phyloP scores from a whole-genome alignment of 1,284 basidiomycete genomes.

The Rhizoctonia solani region DNA sequence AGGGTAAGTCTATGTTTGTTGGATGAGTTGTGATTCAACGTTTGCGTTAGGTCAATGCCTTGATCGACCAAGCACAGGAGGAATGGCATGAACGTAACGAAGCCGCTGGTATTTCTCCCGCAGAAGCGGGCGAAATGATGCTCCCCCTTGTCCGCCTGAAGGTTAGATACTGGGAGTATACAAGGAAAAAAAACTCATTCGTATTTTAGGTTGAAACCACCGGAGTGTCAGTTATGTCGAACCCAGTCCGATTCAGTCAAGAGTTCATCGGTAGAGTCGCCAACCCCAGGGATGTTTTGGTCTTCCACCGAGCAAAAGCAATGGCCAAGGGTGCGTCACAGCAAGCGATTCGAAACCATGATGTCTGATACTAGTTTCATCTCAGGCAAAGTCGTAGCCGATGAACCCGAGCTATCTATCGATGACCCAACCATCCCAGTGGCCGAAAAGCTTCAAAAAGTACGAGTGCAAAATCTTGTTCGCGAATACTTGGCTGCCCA shows the following conservation, averaged over 20 bases:
- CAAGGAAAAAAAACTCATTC: background rate
- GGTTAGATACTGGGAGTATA: constrained; percentile 47
- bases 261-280: constrained; percentile 91
- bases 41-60: constrained; percentile 65
- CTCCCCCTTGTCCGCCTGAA: constrained; percentile 89
- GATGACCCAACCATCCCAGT: constrained; percentile 68
- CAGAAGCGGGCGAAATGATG: constrained; percentile 66
- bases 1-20: constrained; percentile 53
- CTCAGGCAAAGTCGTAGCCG: constrained; percentile 59
- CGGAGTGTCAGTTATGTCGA: constrained; percentile 85
- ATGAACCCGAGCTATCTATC: constrained; percentile 73
- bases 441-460: constrained; percentile 68
- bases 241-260: constrained; percentile 95
- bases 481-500: constrained; percentile 87
- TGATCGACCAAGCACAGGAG: constrained; percentile 76
- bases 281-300: constrained; percentile 90
- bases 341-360: background rate
- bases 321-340: constrained; percentile 48
- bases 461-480: constrained; percentile 79
- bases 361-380: background rate
- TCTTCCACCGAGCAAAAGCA: constrained; percentile 81
- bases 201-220: constrained; percentile 80
- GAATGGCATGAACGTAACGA: constrained; percentile 82
- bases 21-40: background rate
- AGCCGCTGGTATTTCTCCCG: constrained; percentile 58